These are phyloP conservation scores for Lasiodiplodia hormozganensis DNA, from an alignment of 2,329 filamentous ascomycete species.

Conservation along the genomic window DNA sequence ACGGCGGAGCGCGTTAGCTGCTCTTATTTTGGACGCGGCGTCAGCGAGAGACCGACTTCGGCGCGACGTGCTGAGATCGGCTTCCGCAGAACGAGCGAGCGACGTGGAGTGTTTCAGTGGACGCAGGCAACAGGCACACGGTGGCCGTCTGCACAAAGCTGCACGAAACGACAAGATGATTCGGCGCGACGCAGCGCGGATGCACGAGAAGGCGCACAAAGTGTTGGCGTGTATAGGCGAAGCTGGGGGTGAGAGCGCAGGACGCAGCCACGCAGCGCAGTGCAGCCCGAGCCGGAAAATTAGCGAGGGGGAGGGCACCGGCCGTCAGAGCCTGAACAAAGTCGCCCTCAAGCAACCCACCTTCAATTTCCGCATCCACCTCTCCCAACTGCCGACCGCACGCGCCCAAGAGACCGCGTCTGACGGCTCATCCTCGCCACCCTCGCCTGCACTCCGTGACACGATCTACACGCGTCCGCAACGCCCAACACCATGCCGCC, in stretches of 20 bases:
- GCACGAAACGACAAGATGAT: neutral
- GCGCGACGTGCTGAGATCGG: slow-evolving; percentile 7
- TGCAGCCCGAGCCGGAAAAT: slow-evolving; percentile 25
- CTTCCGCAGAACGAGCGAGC: slow-evolving; percentile 4
- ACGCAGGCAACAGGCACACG: slow-evolving; percentile 3
- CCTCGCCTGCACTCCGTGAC: slow-evolving; percentile 9
- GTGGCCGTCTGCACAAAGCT: neutral
- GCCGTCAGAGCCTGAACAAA: slow-evolving; percentile 19
- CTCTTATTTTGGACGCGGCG: slow-evolving; percentile 7
- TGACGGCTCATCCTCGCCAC: slow-evolving; percentile 7
- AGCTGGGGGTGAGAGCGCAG: neutral
- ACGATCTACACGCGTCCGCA: slow-evolving; percentile 15
- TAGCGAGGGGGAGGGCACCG: slow-evolving; percentile 24
- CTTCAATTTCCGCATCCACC: slow-evolving; percentile 28
- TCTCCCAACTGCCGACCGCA: slow-evolving; percentile 14
- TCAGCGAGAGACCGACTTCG: slow-evolving; percentile 20
- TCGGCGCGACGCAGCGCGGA: neutral
- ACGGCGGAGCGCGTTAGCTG: slow-evolving; percentile 6
- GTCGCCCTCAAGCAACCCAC: slow-evolving; percentile 20
- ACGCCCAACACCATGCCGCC: slow-evolving; percentile 42
- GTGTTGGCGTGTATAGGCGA: neutral
- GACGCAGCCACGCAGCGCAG: neutral
- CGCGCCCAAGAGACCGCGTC: slow-evolving; percentile 16
- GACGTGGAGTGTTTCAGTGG: slow-evolving; percentile 20
- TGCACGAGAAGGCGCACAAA: neutral